Evolutionary conservation across 208 protist species (phyloP).

Genomic region (Wallacemonas collosoma): DNA sequence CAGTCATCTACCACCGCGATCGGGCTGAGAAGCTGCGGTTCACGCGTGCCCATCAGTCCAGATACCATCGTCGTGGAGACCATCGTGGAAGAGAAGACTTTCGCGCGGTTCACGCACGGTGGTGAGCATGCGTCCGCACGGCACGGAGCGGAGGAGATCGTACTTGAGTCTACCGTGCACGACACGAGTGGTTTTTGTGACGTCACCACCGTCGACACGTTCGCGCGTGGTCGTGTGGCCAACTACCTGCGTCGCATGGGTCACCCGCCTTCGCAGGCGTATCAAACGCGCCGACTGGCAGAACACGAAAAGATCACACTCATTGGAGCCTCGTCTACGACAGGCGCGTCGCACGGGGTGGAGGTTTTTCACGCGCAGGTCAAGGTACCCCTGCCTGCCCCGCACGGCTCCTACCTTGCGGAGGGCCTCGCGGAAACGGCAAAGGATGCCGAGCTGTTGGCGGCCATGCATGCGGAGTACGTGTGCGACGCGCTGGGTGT

Average conservation of each 20-base stretch:
- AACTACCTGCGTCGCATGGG: conserved; percentile 82
- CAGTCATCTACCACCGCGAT: neutral
- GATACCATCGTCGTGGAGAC: conserved; percentile 7
- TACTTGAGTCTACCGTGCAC: neutral
- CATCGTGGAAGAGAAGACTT: neutral
- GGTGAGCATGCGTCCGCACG: neutral
- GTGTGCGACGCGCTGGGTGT: conserved; percentile 74
- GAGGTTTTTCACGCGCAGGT: conserved; percentile 22
- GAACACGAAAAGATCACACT: conserved; percentile 17
- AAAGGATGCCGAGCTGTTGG: conserved; percentile 76
- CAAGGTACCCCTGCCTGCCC: conserved; percentile 51
- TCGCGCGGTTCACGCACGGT: neutral
- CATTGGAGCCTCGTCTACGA: conserved; percentile 32
- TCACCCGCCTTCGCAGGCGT: conserved; percentile 31
- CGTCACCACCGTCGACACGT: conserved; percentile 57
- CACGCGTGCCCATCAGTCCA: neutral
- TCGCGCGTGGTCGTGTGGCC: conserved; percentile 62
- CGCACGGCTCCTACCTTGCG: conserved; percentile 63
- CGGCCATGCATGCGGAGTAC: conserved; percentile 86
- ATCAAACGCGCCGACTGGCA: conserved; percentile 29
- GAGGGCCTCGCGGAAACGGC: conserved; percentile 62
- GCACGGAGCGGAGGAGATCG: neutral
- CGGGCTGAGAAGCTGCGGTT: neutral
- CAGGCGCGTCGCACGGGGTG: neutral
- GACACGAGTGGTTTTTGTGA: conserved; percentile 34